A percentile compares a stretch with the other conserved stretches of the same genome.
Conservation (phyloP, 2,329 filamentous ascomycete species). For the Byssoonygena ceratinophila region DNA sequence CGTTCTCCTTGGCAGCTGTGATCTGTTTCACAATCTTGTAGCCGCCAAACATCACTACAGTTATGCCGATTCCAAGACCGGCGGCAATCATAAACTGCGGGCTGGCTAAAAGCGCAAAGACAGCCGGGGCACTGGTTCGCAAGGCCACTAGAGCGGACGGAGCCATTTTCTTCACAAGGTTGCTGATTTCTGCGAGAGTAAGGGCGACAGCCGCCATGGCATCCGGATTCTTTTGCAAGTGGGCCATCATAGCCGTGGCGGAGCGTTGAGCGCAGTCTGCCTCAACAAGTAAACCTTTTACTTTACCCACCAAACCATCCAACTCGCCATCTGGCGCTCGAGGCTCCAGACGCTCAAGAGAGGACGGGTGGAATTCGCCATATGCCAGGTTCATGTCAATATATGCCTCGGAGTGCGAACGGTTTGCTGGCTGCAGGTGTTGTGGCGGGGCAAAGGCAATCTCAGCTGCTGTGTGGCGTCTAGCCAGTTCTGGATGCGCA, state of each 20-base stretch:
- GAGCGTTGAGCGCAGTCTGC: constrained; percentile 81
- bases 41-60: constrained; percentile 86
- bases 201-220: constrained; percentile 88
- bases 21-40: constrained; percentile 96
- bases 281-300: constrained; percentile 72
- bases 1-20: constrained; percentile 28
- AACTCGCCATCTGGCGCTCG: constrained; percentile 45
- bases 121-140: constrained; percentile 70
- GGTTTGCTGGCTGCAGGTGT: constrained; percentile 16
- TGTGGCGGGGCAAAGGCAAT: constrained; percentile 16
- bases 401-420: constrained; percentile 20
- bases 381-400: constrained; percentile 92
- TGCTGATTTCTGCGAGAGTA: constrained; percentile 81
- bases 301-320: constrained; percentile 58
- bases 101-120: constrained; percentile 75
- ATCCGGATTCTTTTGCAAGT: constrained; percentile 72
- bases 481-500: constrained; percentile 21
- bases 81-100: constrained; percentile 93
- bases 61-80: constrained; percentile 81
- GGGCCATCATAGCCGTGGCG: constrained; percentile 69
- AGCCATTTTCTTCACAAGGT: constrained; percentile 69
- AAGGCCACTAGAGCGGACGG: constrained; percentile 65
- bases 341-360: constrained; percentile 37
- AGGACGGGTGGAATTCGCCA: constrained; percentile 64
- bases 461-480: constrained; percentile 34